These are phyloP conservation scores for Tolypocladium endophyticum DNA, from an alignment of 2,329 filamentous ascomycete species.

Conservation along the genomic window DNA sequence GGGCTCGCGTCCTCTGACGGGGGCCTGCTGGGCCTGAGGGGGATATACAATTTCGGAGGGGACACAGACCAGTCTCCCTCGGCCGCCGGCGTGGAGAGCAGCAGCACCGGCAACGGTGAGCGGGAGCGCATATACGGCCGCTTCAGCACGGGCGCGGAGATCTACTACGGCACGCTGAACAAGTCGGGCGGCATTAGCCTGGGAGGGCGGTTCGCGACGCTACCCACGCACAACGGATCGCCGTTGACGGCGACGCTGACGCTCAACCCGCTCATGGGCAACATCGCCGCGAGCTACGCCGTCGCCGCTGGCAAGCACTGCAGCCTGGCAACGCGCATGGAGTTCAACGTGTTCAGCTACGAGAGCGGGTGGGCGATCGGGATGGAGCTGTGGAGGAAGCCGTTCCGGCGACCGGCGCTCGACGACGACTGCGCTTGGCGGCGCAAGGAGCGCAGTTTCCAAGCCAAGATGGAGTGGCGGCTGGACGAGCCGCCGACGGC, in stretches of 20 bases:
- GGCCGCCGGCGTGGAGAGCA: constrained; percentile 9
- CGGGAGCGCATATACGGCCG: constrained; percentile 62
- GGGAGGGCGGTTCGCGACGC: constrained; percentile 78
- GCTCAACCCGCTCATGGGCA: constrained; percentile 88
- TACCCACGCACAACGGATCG: constrained; percentile 71
- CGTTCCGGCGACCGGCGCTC: constrained; percentile 26
- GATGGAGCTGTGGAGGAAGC: constrained; percentile 81
- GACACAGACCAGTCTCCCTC: constrained; percentile 37
- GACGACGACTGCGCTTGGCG: constrained; percentile 17
- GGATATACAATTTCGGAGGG: constrained; percentile 87
- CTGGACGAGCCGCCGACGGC: constrained; percentile 30
- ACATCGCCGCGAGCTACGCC: constrained; percentile 82
- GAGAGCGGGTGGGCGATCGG: constrained; percentile 90
- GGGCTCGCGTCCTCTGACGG: constrained; percentile 90
- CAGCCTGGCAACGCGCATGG: constrained; percentile 80
- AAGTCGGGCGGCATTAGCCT: constrained; percentile 88
- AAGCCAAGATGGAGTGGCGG: constrained; percentile 42
- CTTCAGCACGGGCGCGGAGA: constrained; percentile 82
- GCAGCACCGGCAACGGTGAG: constrained; percentile 19
- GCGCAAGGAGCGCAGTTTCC: constrained; percentile 29
- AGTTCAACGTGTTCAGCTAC: constrained; percentile 98
- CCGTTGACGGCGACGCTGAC: constrained; percentile 91
- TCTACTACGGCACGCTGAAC: constrained; percentile 92
- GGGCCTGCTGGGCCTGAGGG: constrained; percentile 74
- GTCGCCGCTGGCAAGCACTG: constrained; percentile 76